Conservation (phyloP, 2,329 filamentous ascomycete genomes). For the Zymoseptoria crescenta region DNA sequence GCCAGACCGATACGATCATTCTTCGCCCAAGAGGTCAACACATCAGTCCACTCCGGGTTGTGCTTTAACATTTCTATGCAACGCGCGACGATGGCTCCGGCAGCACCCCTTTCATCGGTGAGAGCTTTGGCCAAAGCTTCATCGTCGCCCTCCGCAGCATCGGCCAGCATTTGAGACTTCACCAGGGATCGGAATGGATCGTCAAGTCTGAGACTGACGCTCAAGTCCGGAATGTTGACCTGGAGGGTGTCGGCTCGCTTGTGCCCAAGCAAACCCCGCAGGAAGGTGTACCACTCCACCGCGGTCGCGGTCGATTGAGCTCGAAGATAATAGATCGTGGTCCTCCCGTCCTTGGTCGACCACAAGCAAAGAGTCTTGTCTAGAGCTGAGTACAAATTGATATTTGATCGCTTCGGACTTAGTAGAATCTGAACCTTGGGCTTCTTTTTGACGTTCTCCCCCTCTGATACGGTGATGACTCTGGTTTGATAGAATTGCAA, state of each 20-base stretch:
- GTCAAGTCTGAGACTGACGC: slow-evolving; percentile 49
- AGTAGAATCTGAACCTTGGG: slow-evolving; percentile 52
- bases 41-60: slow-evolving; percentile 51
- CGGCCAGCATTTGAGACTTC: slow-evolving; percentile 33
- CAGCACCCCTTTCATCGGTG: slow-evolving; percentile 48
- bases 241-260: slow-evolving; percentile 49
- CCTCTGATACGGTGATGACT: slow-evolving; percentile 49
- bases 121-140: slow-evolving; percentile 39
- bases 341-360: slow-evolving; percentile 46
- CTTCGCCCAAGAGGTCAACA: slow-evolving; percentile 52
- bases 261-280: slow-evolving; percentile 53
- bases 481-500: slow-evolving; percentile 30
- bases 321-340: slow-evolving; percentile 55
- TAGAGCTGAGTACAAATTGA: slow-evolving; percentile 58
- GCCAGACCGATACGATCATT: slow-evolving; percentile 55
- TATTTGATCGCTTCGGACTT: slow-evolving; percentile 44
- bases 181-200: slow-evolving; percentile 52
- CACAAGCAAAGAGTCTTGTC: slow-evolving; percentile 62
- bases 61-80: slow-evolving; percentile 53
- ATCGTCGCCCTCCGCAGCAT: slow-evolving; percentile 39
- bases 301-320: slow-evolving; percentile 53
- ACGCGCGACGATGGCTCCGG: slow-evolving; percentile 47
- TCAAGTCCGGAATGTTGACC: slow-evolving; percentile 56
- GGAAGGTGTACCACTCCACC: slow-evolving; percentile 62
- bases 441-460: slow-evolving; percentile 44